Evolutionary conservation across 768 basidiomycete species (phyloP).

Genomic region (Dentipellis fragilis): DNA sequence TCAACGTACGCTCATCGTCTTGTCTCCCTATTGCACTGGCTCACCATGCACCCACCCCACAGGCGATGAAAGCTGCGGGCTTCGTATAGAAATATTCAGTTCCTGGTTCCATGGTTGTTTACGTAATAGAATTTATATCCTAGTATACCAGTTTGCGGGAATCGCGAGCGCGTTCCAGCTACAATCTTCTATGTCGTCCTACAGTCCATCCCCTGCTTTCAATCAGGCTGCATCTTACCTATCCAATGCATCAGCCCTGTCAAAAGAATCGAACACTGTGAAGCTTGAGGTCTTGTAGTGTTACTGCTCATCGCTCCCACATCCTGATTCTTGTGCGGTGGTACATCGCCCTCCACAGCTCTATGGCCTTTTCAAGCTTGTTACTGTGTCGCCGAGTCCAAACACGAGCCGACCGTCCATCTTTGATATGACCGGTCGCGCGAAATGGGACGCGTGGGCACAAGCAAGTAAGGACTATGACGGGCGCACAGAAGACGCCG

Average conservation of each 20-base stretch:
- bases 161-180: background rate
- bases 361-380: slow-evolving; percentile 77
- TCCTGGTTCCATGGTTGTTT: slow-evolving; percentile 15
- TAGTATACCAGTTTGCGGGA: background rate
- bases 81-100: slow-evolving; percentile 36
- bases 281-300: slow-evolving; percentile 62
- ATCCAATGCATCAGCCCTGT: slow-evolving; percentile 42
- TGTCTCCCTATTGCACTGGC: background rate
- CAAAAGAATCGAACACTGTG: slow-evolving; percentile 43
- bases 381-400: slow-evolving; percentile 51
- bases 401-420: slow-evolving; percentile 54
- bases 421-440: slow-evolving; percentile 69
- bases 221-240: slow-evolving; percentile 55
- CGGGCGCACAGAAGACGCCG: slow-evolving; percentile 35
- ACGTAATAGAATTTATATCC: slow-evolving; percentile 26
- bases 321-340: slow-evolving; percentile 11
- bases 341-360: slow-evolving; percentile 33
- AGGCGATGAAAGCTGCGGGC: slow-evolving; percentile 78
- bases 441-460: slow-evolving; percentile 85
- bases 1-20: slow-evolving; percentile 45
- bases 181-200: slow-evolving; percentile 12
- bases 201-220: slow-evolving; percentile 34
- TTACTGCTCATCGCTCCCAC: slow-evolving; percentile 7
- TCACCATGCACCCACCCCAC: slow-evolving; percentile 7
- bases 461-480: slow-evolving; percentile 38